Base-by-base conservation (phyloP, 345 rosid genomes). In the Aquilaria sinensis region DNA sequence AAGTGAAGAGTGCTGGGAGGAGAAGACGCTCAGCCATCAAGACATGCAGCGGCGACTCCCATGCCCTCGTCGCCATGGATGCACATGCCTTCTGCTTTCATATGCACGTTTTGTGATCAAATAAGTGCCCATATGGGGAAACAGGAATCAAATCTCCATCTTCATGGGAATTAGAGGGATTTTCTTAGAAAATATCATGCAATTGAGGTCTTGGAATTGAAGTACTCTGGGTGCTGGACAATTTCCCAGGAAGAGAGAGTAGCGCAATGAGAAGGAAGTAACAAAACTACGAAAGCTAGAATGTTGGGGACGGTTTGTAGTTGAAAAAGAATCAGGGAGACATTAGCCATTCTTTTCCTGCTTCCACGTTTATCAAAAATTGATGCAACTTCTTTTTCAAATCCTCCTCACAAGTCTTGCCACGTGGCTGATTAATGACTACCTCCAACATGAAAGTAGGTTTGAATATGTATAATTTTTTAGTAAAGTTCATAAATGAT, bases 61-160 rank as follows among this genome's bases (percentile, higher is more conserved):
- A 67, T 78, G 76, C 78, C 79, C 81, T 76, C 72, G 87, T 86
- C 93, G 77, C 81, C 96, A 86, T 84, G 75, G 89, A 83, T 77
- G 83, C 84, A 82, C 82, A 66, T 51, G 80, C 71, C 79, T 67
- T 67, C 74, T 60, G 33, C 68, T 74, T 70, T 72, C 62, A 54
- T 74, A 68, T 70, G 80, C 69, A 75, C 41, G 41, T 3, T 34
- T 34, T 6, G 4, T 2, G 4, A 34, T 34, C 41, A 34, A 6
- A 34, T 6, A 34, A 34, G 41, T 34, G 41, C 75, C 77, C 64
- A 66, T 67, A 56, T 31, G 32, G 13, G 30, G 61, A 14, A 10
- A 23, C 34, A 12, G 53, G 14, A 9, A 31, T 6, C 31, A 58
- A 41, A 34, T 34, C 3, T 34, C 41, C 41, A n/a, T n/a, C n/a